phyloP scores from a whole-genome alignment of 371 early-diverging fungal genomes.

The Lichtheimia ornata region DNA sequence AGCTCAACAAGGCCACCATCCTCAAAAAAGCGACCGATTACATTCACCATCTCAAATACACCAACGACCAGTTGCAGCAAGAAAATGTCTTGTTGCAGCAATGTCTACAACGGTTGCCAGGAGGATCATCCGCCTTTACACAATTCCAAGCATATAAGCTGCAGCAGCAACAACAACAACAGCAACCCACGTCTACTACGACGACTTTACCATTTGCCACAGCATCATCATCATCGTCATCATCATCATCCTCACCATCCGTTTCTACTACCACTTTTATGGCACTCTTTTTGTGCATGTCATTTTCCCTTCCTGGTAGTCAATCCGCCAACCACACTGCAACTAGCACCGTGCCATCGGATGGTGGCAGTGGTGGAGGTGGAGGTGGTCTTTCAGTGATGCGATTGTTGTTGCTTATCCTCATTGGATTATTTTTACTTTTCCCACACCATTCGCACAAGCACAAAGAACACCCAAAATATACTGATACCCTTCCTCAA shows the following conservation, averaged over 20 bases:
- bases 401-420: constrained; percentile 1
- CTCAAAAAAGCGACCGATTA: constrained; percentile 82
- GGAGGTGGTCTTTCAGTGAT: background rate
- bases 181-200: constrained; percentile 1
- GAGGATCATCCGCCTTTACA: constrained; percentile 44
- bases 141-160: constrained; percentile 27
- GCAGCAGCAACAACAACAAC: constrained; percentile 11
- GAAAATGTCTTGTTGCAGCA: constrained; percentile 46
- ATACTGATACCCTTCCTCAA: background rate
- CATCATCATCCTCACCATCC: background rate
- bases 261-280: constrained; percentile 5
- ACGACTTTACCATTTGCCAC: background rate
- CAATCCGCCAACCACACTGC: background rate
- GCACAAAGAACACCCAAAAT: constrained; percentile 3
- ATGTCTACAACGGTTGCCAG: constrained; percentile 53
- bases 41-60: constrained; percentile 66
- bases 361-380: no score
- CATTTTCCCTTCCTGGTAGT: constrained; percentile 3
- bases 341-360: background rate
- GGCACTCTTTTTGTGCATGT: constrained; percentile 12
- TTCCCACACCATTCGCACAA: background rate
- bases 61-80: constrained; percentile 38
- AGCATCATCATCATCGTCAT: background rate
- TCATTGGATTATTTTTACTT: background rate
- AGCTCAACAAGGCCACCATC: constrained; percentile 62